Evolutionary conservation across 805 yeast species (phyloP).

Genomic region (Yarrowia porcina): DNA sequence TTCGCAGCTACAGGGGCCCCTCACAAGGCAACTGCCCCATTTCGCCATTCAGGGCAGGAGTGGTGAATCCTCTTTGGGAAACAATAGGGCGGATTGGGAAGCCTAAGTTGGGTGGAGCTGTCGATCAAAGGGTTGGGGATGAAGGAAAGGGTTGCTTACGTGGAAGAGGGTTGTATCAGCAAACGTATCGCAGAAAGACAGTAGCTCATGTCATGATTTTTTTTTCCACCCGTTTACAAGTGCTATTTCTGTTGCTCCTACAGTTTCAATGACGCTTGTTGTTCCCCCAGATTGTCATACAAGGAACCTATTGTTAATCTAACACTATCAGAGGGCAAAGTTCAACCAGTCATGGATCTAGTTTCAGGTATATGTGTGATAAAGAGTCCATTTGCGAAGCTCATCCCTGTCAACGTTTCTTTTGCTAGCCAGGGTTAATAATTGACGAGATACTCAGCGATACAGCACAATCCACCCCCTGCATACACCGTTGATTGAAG

Average conservation of each 20-base stretch:
- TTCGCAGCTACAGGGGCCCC: not conserved
- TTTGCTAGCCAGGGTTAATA: not conserved
- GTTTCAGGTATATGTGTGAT: not conserved
- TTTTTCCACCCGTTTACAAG: too few species aligned
- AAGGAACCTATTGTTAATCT: too few species aligned
- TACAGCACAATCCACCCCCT: not conserved
- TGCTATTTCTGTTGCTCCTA: too few species aligned
- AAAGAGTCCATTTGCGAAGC: not conserved
- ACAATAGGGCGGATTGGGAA: constrained; percentile 10
- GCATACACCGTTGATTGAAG: not conserved
- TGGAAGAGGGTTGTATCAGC: too few species aligned
- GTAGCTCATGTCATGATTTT: too few species aligned
- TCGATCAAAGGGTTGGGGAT: not conserved
- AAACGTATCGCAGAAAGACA: too few species aligned
- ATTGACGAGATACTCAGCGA: not conserved
- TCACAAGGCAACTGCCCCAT: not conserved
- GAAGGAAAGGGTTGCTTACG: not conserved
- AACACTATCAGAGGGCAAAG: not conserved
- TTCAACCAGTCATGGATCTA: not conserved
- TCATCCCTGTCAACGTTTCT: too few species aligned
- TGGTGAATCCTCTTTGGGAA: not conserved
- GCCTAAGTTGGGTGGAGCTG: not conserved
- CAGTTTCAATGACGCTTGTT: too few species aligned
- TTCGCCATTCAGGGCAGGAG: not conserved
- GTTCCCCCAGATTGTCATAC: too few species aligned